A percentile compares a stretch with the other conserved stretches of the same genome.
phyloP scores from a whole-genome alignment of 192 early-diverging fungal genomes.

The Umbelopsis isabellina region DNA sequence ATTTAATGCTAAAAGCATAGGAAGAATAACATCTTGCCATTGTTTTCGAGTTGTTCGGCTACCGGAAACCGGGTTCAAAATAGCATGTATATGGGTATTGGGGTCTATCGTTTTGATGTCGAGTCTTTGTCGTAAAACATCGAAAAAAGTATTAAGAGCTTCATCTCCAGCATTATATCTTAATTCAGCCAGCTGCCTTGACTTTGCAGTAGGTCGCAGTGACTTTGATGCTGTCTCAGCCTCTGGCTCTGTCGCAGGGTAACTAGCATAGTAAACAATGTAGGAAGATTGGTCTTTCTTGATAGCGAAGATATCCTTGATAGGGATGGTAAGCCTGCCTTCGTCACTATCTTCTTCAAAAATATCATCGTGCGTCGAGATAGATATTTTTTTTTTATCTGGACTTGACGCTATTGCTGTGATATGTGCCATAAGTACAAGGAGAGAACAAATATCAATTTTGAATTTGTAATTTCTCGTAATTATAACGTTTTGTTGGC shows the following conservation, averaged over 20 bases:
- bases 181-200: background rate
- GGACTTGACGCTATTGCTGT: no score
- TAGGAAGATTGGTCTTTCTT: background rate
- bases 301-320: conserved; percentile 14
- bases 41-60: conserved; percentile 24
- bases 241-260: background rate
- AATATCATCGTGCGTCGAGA: background rate
- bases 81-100: conserved; percentile 35
- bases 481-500: no score
- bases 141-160: background rate
- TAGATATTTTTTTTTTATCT: no score
- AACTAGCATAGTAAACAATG: conserved; percentile 1
- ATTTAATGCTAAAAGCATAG: conserved; percentile 38
- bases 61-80: conserved; percentile 47
- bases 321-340: background rate
- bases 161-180: background rate
- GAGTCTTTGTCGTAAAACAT: background rate
- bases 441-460: no score
- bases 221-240: background rate
- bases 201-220: background rate
- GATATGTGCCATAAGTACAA: no score
- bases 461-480: no score
- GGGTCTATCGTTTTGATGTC: background rate
- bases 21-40: conserved; percentile 42
- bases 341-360: background rate